phyloP scores from a whole-genome alignment of 2,329 filamentous ascomycete genomes.

The Colletotrichum noveboracense region DNA sequence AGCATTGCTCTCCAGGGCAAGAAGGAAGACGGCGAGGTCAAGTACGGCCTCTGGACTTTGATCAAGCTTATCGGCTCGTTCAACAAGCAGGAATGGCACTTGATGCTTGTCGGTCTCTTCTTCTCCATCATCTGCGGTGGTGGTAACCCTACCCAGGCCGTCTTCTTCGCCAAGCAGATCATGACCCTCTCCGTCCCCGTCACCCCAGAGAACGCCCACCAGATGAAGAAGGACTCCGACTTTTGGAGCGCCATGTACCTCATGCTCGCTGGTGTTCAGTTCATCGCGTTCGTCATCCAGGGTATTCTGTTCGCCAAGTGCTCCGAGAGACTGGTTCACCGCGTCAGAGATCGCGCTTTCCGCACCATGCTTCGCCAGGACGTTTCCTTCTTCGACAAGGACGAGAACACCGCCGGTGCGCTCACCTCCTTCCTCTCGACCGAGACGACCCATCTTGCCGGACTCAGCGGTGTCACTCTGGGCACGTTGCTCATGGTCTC shows the following conservation, averaged over 20 bases:
- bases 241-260: slow-evolving; percentile 93
- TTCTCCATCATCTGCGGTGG: slow-evolving; percentile 80
- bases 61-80: slow-evolving; percentile 82
- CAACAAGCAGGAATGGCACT: slow-evolving; percentile 73
- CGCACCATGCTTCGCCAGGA: slow-evolving; percentile 90
- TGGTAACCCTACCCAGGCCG: slow-evolving; percentile 76
- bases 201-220: slow-evolving; percentile 48
- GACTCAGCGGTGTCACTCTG: slow-evolving; percentile 85
- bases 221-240: slow-evolving; percentile 73
- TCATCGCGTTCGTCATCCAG: slow-evolving; percentile 71
- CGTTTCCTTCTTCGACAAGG: slow-evolving; percentile 87
- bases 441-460: slow-evolving; percentile 86
- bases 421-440: slow-evolving; percentile 89
- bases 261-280: slow-evolving; percentile 78
- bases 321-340: slow-evolving; percentile 84
- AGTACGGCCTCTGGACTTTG: slow-evolving; percentile 76
- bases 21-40: slow-evolving; percentile 52
- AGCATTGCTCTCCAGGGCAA: slow-evolving; percentile 71
- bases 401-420: slow-evolving; percentile 88
- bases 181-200: slow-evolving; percentile 65
- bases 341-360: slow-evolving; percentile 84
- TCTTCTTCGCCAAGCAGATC: slow-evolving; percentile 92
- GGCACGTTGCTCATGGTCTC: slow-evolving; percentile 83
- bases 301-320: slow-evolving; percentile 81
- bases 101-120: slow-evolving; percentile 76